Evolutionary conservation across 345 rosid species (phyloP).

Genomic region (Streptanthus diversifolius): DNA sequence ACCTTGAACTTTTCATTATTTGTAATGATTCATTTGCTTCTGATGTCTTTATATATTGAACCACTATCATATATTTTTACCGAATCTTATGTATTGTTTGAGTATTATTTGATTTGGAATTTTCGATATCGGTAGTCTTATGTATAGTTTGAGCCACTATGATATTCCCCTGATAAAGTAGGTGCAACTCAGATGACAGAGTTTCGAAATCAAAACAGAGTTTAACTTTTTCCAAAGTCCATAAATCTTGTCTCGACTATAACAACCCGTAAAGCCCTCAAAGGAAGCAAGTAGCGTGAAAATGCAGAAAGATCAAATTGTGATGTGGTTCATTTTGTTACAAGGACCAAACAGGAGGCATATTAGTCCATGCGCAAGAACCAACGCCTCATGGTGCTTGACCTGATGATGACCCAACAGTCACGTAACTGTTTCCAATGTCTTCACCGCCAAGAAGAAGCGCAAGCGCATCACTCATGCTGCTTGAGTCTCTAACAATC

Average conservation of each 20-base stretch:
- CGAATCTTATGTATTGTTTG: not conserved
- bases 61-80: slow-evolving; percentile 1
- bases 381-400: slow-evolving; percentile 48
- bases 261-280: slow-evolving; percentile 9
- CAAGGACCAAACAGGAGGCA: slow-evolving; percentile 66
- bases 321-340: slow-evolving; percentile 18
- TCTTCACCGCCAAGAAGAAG: slow-evolving; percentile 75
- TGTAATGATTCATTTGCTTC: slow-evolving; percentile 30
- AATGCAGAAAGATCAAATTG: slow-evolving; percentile 17
- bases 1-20: slow-evolving; percentile 12
- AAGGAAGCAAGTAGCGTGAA: slow-evolving; percentile 11
- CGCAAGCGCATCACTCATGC: slow-evolving; percentile 60
- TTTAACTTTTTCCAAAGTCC: not conserved
- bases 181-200: not conserved
- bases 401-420: slow-evolving; percentile 52
- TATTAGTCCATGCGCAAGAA: slow-evolving; percentile 77
- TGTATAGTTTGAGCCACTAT: too few species aligned
- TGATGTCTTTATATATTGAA: slow-evolving; percentile 3
- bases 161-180: too few species aligned
- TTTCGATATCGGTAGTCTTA: not conserved
- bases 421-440: slow-evolving; percentile 52
- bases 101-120: not conserved
- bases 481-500: slow-evolving; percentile 46
- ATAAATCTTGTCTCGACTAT: slow-evolving; percentile 19
- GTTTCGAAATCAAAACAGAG: not conserved